A percentile compares a stretch with the other conserved stretches of the same genome.
phyloP scores from a whole-genome alignment of 2,329 filamentous ascomycete genomes.

The Pestalotiopsis sp. region DNA sequence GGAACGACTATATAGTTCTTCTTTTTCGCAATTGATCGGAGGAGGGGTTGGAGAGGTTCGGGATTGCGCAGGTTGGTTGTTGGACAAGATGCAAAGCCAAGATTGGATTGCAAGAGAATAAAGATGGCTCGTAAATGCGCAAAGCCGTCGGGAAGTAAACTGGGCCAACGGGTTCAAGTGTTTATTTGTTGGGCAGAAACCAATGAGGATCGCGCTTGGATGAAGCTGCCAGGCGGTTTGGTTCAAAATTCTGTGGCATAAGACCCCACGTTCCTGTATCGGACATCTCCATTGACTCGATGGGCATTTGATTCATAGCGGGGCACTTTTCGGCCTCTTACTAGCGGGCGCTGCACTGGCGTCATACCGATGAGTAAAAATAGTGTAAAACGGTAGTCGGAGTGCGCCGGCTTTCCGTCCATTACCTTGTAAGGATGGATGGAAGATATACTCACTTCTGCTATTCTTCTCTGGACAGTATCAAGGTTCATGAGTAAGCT shows the following conservation, averaged over 20 bases:
- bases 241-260: conserved; percentile 13
- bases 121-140: not conserved
- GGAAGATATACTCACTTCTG: not conserved
- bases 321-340: conserved; percentile 16
- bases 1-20: not conserved
- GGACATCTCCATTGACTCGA: conserved; percentile 33
- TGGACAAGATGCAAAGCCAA: not conserved
- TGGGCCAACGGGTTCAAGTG: not conserved
- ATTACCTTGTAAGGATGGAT: too few relatives aligned
- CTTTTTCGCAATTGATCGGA: not conserved
- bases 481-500: not conserved
- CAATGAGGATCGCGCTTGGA: not conserved
- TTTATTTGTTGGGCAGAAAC: conserved; percentile 8
- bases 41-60: not conserved
- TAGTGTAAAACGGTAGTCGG: not conserved
- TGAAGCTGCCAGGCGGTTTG: not conserved
- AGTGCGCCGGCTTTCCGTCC: not conserved
- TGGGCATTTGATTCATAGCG: conserved; percentile 17
- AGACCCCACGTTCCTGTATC: conserved; percentile 44
- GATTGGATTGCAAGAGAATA: not conserved
- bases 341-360: not conserved
- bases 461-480: not conserved
- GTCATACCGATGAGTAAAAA: not conserved
- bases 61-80: not conserved
- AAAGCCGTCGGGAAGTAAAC: not conserved